phyloP scores from a whole-genome alignment of 164 flowering plant species.

The Paratinospora sagittata region DNA sequence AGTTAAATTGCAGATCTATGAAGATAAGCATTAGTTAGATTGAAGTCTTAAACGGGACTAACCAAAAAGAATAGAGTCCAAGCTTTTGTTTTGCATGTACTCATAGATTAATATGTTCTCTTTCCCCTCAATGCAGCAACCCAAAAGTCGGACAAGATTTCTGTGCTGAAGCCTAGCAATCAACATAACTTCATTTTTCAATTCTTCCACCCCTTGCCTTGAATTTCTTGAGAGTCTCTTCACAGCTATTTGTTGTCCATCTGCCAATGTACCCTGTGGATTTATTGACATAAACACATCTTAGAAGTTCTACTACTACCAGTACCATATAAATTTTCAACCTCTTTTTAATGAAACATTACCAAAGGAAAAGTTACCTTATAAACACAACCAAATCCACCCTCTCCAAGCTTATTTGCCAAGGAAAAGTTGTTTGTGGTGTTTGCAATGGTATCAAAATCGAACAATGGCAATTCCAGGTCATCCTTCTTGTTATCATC shows the following conservation, averaged over 20 bases:
- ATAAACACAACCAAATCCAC: constrained; percentile 15
- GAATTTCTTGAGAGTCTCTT: constrained; percentile 33
- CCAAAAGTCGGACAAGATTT: constrained; percentile 43
- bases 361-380: constrained; percentile 1
- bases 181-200: constrained; percentile 32
- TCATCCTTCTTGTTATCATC: constrained; percentile 3
- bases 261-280: constrained; percentile 14
- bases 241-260: constrained; percentile 21
- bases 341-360: not conserved
- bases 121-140: constrained; percentile 32
- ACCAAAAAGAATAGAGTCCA: constrained; percentile 33
- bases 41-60: not conserved
- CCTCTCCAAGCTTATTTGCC: constrained; percentile 14
- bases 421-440: constrained; percentile 5
- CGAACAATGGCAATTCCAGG: constrained; percentile 5
- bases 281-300: not conserved
- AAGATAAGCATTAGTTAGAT: too few relatives aligned
- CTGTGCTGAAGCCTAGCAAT: constrained; percentile 43
- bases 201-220: constrained; percentile 30
- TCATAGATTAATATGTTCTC: constrained; percentile 42
- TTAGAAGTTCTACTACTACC: too few relatives aligned
- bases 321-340: not conserved
- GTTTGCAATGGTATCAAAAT: constrained; percentile 1
- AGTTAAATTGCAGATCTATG: not conserved
- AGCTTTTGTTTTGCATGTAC: constrained; percentile 41